These are phyloP conservation scores for Capronia epimyces DNA, from an alignment of 2,329 filamentous ascomycete genomes.

Conservation along the genomic window DNA sequence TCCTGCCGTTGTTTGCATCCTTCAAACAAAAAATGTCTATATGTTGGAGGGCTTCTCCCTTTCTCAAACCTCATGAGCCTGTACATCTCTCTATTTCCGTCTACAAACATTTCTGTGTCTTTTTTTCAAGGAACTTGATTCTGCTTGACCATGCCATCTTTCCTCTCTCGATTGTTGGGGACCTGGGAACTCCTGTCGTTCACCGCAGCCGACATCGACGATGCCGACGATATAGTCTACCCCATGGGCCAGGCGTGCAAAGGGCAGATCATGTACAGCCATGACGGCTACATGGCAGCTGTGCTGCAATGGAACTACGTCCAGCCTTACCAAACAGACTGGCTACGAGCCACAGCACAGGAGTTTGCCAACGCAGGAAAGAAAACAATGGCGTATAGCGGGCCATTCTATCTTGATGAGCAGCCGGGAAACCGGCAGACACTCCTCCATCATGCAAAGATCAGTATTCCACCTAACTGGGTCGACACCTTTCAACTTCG, in stretches of 20 bases:
- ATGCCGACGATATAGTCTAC: constrained; percentile 13
- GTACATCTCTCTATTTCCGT: background rate
- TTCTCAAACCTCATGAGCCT: too few species aligned
- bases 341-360: constrained; percentile 6
- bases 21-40: too few species aligned
- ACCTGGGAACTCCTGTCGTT: constrained; percentile 20
- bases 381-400: constrained; percentile 19
- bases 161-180: constrained; percentile 15
- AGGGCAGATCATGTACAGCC: constrained; percentile 22
- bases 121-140: background rate
- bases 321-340: constrained; percentile 8
- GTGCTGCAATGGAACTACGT: constrained; percentile 15
- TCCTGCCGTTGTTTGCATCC: too few species aligned
- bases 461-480: constrained; percentile 17
- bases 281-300: constrained; percentile 21
- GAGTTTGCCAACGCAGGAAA: constrained; percentile 10
- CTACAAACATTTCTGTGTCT: background rate
- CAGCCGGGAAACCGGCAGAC: constrained; percentile 3
- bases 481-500: constrained; percentile 17
- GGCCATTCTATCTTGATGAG: constrained; percentile 21
- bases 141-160: constrained; percentile 5
- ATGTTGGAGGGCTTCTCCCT: background rate
- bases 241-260: constrained; percentile 19
- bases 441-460: constrained; percentile 17
- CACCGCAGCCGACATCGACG: constrained; percentile 5